Base-by-base conservation (phyloP, 192 early-diverging fungal genomes). In the Thoreauomyces humboldtii region DNA sequence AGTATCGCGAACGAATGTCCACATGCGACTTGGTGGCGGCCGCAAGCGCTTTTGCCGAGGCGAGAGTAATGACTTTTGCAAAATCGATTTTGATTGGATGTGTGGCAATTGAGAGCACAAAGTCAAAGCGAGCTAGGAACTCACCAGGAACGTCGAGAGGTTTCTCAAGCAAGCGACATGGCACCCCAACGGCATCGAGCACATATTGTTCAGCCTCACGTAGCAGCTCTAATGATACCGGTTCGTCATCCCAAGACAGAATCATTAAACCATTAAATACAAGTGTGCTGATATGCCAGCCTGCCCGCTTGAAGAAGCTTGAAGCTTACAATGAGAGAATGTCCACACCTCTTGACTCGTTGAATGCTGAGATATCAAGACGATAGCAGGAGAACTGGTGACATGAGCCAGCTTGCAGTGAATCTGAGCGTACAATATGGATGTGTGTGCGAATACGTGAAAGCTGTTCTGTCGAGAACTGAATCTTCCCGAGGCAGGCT, bases 241-340 rank as follows among this genome's bases (percentile, higher is more conserved):
- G 4, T 58, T 58, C 36, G 56, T 58, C 56, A 38, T 58, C 56
- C 19, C 56, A 28, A 33, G 15, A 24, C 17, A 19, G 59, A 45
- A 61, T 45, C 59, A 61, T 61, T 12, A 43, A 24, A n/a, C 59
- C 59, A 29, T 61, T 43, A 33, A 61, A 61, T 25, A 61, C 59
- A 43, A 45, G 37, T 4, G 19, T 29, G 43, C 19, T 21, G 41
- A 61, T 27, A 32, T 24, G n/a, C 59, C 59, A 61, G 29, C 43
- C 59, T 32, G 12, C n/a, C 21, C 28, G 12, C 28, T 24, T 45
- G 25, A 61, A 45, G 31, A 61, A 61, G n/a, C n/a, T n/a, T n/a
- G n/a, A n/a, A n/a, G n/a, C n/a, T n/a, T n/a, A n/a, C n/a, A n/a
- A n/a, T n/a, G n/a, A n/a, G n/a, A n/a, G n/a, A n/a, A n/a, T n/a